Conservation (phyloP, 495 filamentous ascomycete genomes). For the Hyaloscypha hepaticicola region DNA sequence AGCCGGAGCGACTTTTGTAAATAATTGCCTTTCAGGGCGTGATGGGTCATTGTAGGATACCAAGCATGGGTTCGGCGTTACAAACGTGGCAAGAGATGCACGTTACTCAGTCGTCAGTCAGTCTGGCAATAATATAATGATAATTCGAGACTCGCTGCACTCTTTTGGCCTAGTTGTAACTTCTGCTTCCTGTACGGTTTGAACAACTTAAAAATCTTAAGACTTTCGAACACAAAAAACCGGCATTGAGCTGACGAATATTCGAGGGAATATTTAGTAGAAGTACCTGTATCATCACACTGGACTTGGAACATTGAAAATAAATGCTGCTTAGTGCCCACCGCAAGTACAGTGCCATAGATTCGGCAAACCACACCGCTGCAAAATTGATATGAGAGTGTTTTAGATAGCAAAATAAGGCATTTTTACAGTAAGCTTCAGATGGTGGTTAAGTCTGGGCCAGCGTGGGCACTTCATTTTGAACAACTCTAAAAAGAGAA, state of each 20-base stretch:
- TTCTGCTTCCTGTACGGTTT: not conserved
- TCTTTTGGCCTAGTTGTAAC: not conserved
- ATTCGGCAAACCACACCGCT: no score
- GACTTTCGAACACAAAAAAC: not conserved
- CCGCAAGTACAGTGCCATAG: not conserved
- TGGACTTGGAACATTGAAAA: not conserved
- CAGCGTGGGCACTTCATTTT: no score
- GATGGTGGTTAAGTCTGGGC: no score
- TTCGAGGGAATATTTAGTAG: no score
- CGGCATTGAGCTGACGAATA: no score
- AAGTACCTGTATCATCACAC: not conserved
- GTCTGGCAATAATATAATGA: constrained; percentile 1
- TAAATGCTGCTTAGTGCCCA: not conserved
- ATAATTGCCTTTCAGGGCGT: not conserved
- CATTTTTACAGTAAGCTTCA: no score
- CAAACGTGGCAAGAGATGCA: not conserved
- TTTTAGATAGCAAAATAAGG: no score
- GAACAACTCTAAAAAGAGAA: no score
- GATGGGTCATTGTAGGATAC: not conserved
- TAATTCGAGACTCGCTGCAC: not conserved
- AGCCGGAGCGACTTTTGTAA: not conserved
- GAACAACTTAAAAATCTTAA: not conserved
- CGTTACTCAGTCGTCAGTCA: not conserved
- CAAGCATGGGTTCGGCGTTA: not conserved
- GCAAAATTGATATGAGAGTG: no score